Percentiles rank a stretch among this genome's conserved stretches.
phyloP scores from a whole-genome alignment of 2,329 filamentous ascomycete species.

The Colletotrichum sansevieriae region DNA sequence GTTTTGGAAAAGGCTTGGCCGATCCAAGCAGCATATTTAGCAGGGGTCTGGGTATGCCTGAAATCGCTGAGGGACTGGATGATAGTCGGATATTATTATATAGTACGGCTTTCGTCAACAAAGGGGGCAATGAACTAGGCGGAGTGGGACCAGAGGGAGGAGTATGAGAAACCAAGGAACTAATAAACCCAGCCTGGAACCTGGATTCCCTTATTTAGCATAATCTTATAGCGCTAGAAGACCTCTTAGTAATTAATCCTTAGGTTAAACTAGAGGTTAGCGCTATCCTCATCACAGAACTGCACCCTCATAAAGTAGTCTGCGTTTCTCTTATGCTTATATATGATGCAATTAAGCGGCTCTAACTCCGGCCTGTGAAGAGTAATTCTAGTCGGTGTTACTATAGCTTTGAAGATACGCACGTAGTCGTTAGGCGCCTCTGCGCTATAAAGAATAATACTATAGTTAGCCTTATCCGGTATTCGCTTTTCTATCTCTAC shows the following conservation, averaged over 20 bases:
- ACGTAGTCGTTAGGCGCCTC: conserved; percentile 56
- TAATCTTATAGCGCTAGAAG: conserved; percentile 69
- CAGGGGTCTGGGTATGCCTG: conserved; percentile 62
- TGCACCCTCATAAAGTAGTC: conserved; percentile 78
- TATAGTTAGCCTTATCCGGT: conserved; percentile 37
- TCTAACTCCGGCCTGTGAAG: conserved; percentile 74
- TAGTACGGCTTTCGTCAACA: conserved; percentile 47
- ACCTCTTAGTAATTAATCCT: conserved; percentile 61
- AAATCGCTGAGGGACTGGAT: conserved; percentile 65
- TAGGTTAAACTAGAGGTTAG: conserved; percentile 70
- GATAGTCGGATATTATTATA: conserved; percentile 57
- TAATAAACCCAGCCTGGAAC: conserved; percentile 73
- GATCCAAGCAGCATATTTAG: conserved; percentile 70
- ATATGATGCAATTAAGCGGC: conserved; percentile 77
- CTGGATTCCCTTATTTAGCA: conserved; percentile 70
- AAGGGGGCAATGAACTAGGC: conserved; percentile 73
- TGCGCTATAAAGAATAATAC: conserved; percentile 42
- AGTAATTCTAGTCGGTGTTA: conserved; percentile 71
- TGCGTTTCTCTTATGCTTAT: conserved; percentile 70
- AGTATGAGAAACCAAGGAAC: conserved; percentile 85
- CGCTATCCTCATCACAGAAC: conserved; percentile 80
- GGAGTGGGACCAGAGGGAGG: conserved; percentile 78
- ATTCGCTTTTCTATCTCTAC: conserved; percentile 56
- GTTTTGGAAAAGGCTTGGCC: conserved; percentile 83
- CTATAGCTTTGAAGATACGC: conserved; percentile 66